Base-by-base conservation (phyloP, 2,329 filamentous ascomycete genomes). In the Epichloe uncinata region DNA sequence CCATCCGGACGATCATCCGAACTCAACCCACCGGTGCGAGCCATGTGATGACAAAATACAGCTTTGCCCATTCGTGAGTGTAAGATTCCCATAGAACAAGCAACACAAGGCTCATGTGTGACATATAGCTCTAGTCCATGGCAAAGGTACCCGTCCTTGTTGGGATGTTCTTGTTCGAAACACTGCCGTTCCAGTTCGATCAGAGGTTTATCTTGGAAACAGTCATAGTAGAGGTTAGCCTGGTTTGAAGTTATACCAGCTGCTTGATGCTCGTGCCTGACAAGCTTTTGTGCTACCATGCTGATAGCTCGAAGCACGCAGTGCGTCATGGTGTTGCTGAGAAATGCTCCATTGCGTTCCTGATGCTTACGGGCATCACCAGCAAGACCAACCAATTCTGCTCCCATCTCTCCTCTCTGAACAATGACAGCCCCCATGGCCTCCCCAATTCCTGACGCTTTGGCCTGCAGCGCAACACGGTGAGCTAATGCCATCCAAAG, bases 11-110 rank as follows among this genome's bases (percentile, higher is more conserved):
- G 77, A 62, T 81, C 77, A 65, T 95, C 88, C 20, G 88, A 84
- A 59, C 84, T 85, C 69, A 96, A 73, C 42, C 87, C 90, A 46
- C 91, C 91, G 12, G 86, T 94, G 55, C 79, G 70, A 44, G 78
- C 77, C 85, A 95, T 93, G 50, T 86, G 79, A 54, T 82, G 75
- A 55, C 79, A 81, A 67, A 95, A 95, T 38, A 95, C 77, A 47
- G 90, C 85, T 48, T 85, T 82, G 42, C 87, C 83, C 75, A 98
- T 95, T 47, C 93, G 81, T 8, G 91, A 96, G 63, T 97, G 90
- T 20, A 97, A 74, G 58, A 97, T 85, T 1, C 87, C 93, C 93
- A 97, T 97, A 36, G 86, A 88, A 68, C 93, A 98, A 79, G 95
- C 94, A 53, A 95, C 79, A 63, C 93, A 98, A 5, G 93, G 93